Percentiles rank a stretch among this genome's conserved stretches.
These are phyloP conservation scores for Hypoxylon rickii DNA, from an alignment of 495 filamentous ascomycete species.

Conservation along the genomic window DNA sequence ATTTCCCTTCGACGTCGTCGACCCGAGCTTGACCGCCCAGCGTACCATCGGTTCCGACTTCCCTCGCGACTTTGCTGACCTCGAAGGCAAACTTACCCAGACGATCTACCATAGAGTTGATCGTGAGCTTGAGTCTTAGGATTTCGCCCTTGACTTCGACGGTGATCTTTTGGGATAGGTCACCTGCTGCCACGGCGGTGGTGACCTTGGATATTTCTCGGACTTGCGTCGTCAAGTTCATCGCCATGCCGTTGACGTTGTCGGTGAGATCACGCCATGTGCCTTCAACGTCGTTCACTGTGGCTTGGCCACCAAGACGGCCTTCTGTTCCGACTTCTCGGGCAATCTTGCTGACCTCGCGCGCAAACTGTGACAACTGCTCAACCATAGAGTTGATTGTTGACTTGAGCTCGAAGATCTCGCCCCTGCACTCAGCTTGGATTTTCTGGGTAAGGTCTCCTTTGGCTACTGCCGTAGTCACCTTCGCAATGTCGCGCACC, in stretches of 20 bases:
- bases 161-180: conserved; percentile 93
- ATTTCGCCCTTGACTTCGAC: conserved; percentile 98
- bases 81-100: conserved; percentile 97
- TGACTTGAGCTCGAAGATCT: conserved; percentile 92
- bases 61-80: conserved; percentile 96
- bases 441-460: conserved; percentile 97
- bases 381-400: conserved; percentile 99
- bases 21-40: conserved; percentile 96
- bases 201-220: conserved; percentile 98
- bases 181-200: conserved; percentile 91
- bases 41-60: conserved; percentile 97
- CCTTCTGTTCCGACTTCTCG: conserved; percentile 97
- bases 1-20: conserved; percentile 97
- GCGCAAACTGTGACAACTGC: conserved; percentile 93
- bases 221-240: conserved; percentile 97
- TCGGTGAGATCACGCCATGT: conserved; percentile 97
- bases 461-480: conserved; percentile 97
- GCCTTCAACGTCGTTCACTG: conserved; percentile 95
- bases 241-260: conserved; percentile 99
- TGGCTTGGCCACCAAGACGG: conserved; percentile 92
- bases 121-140: conserved; percentile 91
- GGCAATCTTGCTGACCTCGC: conserved; percentile 97
- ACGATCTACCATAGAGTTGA: conserved; percentile 99
- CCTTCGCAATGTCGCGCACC: conserved; percentile 96
- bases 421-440: conserved; percentile 93